Base-by-base conservation (phyloP, 2,329 filamentous ascomycete genomes). In the Fulvia fulva region DNA sequence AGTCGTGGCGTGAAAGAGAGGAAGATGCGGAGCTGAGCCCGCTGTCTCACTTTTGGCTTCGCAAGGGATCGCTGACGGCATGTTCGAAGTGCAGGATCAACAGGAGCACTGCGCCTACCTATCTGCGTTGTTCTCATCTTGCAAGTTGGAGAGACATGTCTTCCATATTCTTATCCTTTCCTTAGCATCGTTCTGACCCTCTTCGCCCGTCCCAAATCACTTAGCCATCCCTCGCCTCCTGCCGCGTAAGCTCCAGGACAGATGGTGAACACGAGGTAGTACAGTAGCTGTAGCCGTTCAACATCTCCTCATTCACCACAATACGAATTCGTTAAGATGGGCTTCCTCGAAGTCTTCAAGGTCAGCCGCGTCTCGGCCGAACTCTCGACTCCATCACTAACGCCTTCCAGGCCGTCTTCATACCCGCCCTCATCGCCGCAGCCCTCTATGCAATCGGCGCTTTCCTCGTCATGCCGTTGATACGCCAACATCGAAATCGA, bases 381-480 rank as follows among this genome's bases (percentile, higher is more conserved):
- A 43, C 32, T 22, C n/a, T 25, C n/a, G 45, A 37, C 16, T 28
- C 55, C 57, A 58, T 34, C 2, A 3, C 30, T 22, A 46, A 54
- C 56, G 26, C 56, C 52, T 22, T 32, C 46, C 58, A 80, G 77
- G 74, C 72, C 51, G 69, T 79, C 62, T 67, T 78, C 67, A 57
- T 77, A n/a, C 78, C 78, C n/a, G 74, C 76, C 63, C 64, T 77
- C 63, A 70, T 77, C 62, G 74, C 78, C 57, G 67, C 66, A 34
- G 56, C 71, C 57, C 73, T 80, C 68, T 80, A 79, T 69, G 56
- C 72, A 66, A 59, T 75, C 57, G 66, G 76, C 56, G 73, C 73
- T 62, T 70, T 75, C 65, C 51, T 75, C 60, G 56, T 80, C 62
- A 63, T 79, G 23, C 78, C 78, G 47, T 71, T 80, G 50, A 66